phyloP scores from a whole-genome alignment of 768 basidiomycete species.

The Pisolithus tinctorius region DNA sequence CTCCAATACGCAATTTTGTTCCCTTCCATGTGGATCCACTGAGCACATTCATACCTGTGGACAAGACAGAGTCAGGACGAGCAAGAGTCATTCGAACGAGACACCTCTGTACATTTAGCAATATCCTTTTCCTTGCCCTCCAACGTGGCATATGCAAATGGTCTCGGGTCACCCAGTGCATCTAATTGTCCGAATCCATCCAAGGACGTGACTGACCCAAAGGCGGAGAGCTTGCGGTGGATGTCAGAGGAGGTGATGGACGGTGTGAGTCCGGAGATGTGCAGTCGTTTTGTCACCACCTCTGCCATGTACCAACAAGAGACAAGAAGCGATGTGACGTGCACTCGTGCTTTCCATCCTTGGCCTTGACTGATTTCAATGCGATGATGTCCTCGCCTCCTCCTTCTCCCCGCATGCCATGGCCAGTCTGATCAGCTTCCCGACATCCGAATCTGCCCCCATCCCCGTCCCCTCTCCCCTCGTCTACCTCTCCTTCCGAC shows the following conservation, averaged over 20 bases:
- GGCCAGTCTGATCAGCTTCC: conserved; percentile 23
- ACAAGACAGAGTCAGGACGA: not conserved
- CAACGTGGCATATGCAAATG: conserved; percentile 69
- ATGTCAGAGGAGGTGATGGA: conserved; percentile 53
- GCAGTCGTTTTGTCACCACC: conserved; percentile 52
- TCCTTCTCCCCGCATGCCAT: conserved; percentile 1
- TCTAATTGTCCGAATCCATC: conserved; percentile 66
- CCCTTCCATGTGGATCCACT: conserved; percentile 87
- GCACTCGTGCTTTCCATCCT: conserved; percentile 4
- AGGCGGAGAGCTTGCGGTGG: conserved; percentile 49
- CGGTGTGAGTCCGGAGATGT: conserved; percentile 71
- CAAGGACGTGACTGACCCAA: conserved; percentile 61
- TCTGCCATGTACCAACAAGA: conserved; percentile 5
- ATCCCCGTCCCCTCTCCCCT: conserved; percentile 26
- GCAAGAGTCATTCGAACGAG: not conserved
- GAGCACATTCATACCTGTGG: conserved; percentile 61
- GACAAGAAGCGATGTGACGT: not conserved
- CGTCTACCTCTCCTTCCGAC: conserved; percentile 53
- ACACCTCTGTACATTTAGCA: conserved; percentile 49
- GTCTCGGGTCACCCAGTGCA: conserved; percentile 57
- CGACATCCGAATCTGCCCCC: conserved; percentile 22
- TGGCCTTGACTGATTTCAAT: conserved; percentile 12
- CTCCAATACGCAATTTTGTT: conserved; percentile 73
- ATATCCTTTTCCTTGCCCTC: conserved; percentile 55
- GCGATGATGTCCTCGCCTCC: too few relatives aligned